Conservation (phyloP, 441 rosid species). For the Aleurites moluccanus region DNA sequence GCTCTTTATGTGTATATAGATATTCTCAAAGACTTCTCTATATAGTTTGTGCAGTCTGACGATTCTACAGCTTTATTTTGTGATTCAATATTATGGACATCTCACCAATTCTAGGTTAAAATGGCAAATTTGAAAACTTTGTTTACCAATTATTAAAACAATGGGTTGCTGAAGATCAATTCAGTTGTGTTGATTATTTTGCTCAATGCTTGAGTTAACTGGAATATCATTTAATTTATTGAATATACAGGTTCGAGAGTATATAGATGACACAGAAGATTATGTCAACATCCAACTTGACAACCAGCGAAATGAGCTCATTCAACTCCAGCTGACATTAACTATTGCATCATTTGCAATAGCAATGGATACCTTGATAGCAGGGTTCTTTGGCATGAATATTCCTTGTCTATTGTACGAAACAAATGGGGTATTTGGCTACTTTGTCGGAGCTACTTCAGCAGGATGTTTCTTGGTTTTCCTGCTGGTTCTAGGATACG, state of each 20-base stretch:
- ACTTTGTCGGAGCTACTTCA: conserved; percentile 11
- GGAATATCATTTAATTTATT: background rate
- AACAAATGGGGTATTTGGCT: conserved; percentile 14
- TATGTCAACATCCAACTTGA: conserved; percentile 91
- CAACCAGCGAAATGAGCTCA: conserved; percentile 89
- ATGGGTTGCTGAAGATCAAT: background rate
- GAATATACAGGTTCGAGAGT: conserved; percentile 73
- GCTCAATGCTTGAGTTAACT: conserved; percentile 10
- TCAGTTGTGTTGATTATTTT: background rate
- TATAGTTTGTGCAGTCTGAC: no score
- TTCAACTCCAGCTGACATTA: conserved; percentile 82
- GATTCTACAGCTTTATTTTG: no score
- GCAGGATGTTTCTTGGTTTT: conserved; percentile 60
- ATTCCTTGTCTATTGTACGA: conserved; percentile 57
- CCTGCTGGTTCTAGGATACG: conserved; percentile 76
- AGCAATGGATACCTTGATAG: conserved; percentile 66
- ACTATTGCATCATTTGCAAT: conserved; percentile 85
- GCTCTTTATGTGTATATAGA: background rate
- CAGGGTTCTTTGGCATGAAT: conserved; percentile 85
- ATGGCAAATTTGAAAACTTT: no score
- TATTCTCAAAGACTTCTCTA: no score
- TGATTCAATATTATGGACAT: no score
- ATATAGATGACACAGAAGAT: conserved; percentile 95
- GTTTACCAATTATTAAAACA: background rate
- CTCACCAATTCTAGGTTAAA: no score